Conservation (phyloP, 345 rosid genomes). For the Arabidopsis arenosa region DNA sequence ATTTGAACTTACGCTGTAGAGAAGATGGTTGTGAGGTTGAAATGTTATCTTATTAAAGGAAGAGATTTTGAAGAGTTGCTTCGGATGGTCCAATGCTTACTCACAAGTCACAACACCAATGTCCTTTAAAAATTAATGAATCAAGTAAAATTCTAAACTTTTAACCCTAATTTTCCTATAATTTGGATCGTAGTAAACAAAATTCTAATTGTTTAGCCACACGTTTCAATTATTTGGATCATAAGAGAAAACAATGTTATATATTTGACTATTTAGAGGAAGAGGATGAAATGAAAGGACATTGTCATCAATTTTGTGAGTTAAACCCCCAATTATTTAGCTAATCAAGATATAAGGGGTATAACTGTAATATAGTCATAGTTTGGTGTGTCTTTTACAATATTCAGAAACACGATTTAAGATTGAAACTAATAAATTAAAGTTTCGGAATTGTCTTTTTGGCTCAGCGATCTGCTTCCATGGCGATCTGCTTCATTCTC, state of each 20-base stretch:
- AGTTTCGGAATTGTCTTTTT: background rate
- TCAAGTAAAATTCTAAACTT: too few species aligned
- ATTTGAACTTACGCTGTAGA: constrained; percentile 6
- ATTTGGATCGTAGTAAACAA: too few species aligned
- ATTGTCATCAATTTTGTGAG: background rate
- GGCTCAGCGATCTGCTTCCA: constrained; percentile 39
- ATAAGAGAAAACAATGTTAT: too few species aligned
- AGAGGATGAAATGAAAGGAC: too few species aligned
- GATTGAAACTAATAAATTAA: background rate
- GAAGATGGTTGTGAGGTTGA: constrained; percentile 8
- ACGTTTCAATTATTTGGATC: too few species aligned
- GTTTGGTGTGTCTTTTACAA: background rate
- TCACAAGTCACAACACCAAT: background rate
- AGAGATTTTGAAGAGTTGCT: constrained; percentile 11
- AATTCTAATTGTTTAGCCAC: too few species aligned
- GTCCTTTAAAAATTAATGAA: too few species aligned
- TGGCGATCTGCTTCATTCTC: constrained; percentile 52
- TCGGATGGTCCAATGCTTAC: constrained; percentile 1
- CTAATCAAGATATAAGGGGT: background rate
- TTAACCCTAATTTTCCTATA: too few species aligned
- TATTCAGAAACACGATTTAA: constrained; percentile 28
- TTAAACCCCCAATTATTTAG: background rate
- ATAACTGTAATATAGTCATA: background rate
- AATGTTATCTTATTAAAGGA: background rate
- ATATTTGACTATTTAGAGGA: too few species aligned